These are phyloP conservation scores for Narthecium ossifragum DNA, from an alignment of 106 monocot species.

Conservation along the genomic window DNA sequence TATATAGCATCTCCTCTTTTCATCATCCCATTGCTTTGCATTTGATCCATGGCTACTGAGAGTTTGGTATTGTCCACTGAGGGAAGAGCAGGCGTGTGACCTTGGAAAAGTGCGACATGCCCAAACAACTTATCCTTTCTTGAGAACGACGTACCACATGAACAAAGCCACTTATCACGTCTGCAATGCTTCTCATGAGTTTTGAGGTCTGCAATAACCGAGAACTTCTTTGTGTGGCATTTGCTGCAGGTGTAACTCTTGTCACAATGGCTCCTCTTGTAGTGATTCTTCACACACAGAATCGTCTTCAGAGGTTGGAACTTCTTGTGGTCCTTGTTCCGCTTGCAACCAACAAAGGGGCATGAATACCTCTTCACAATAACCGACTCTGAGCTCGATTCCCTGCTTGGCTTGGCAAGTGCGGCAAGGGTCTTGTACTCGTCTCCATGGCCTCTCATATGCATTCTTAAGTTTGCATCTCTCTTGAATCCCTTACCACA, in stretches of 20 bases:
- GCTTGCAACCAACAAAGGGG: conserved; percentile 78
- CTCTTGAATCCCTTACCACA: conserved; percentile 96
- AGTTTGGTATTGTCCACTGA: conserved; percentile 21
- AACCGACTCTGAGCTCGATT: conserved; percentile 21
- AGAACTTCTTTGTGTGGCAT: conserved; percentile 76
- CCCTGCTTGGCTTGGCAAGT: conserved; percentile 79
- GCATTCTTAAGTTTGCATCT: conserved; percentile 93
- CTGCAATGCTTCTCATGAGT: conserved; percentile 97
- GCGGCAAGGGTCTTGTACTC: conserved; percentile 86
- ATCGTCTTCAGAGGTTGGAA: conserved; percentile 94
- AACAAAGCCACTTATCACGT: conserved; percentile 67
- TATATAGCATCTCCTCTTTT: conserved; percentile 3
- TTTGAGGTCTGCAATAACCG: conserved; percentile 76
- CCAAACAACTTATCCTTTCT: conserved; percentile 91
- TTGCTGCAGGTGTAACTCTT: conserved; percentile 67
- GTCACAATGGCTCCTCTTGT: conserved; percentile 89
- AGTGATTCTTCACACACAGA: conserved; percentile 92
- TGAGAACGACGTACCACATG: conserved; percentile 80
- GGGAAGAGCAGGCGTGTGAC: conserved; percentile 65
- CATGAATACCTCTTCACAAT: conserved; percentile 74
- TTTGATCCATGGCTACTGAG: conserved; percentile 1
- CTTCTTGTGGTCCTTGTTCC: conserved; percentile 93
- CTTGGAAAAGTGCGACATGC: conserved; percentile 81
- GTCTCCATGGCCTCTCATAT: conserved; percentile 97
- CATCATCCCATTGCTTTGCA: neutral